Base-by-base conservation (phyloP, 1,139 yeast genomes). In the Zygoascus sp. region DNA sequence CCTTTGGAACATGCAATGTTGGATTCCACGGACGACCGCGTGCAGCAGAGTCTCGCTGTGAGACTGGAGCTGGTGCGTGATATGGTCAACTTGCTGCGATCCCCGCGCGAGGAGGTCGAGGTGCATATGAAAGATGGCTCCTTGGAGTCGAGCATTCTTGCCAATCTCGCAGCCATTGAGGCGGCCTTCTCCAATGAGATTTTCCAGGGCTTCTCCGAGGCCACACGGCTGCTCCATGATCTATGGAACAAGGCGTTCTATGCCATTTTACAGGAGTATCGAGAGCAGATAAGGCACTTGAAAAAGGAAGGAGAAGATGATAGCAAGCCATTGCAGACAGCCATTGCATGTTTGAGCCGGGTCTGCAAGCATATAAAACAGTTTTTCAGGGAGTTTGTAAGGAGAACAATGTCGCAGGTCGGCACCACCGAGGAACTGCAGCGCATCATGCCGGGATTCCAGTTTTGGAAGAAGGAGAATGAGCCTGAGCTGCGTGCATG, bases 201-300 rank as follows among this genome's bases (percentile, higher is more conserved):
- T 5, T 28, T 39, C 28, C 25, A 17, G 11, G 9, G 25, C 16
- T 39, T 13, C 20, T 13, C 32, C 17, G 34, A 30, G 3, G 42
- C 42, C 16, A 2, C 23, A 9, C 23, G 11, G 5, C 21, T 39
- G 15, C 16, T 39, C 17, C 19, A 39, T 17, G 42, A 25, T 2
- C 4, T 27, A 2, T 39, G 42, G 42, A 16, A 20, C 22, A 34
- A 16, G 5, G 42, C 17, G 3, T 30, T 19, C n/a, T 30, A 39
- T 19, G 30, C 23, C 23, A 25, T 39, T 8, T 13, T 39, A 19
- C 42, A 39, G 35, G 42, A 28, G 10, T 39, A 28, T 17, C 32
- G 42, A 20, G 23, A 27, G 4, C 23, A 20, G 16, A 30, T 35
- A 25, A 35, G 20, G 25, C 25, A 8, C 2, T 5, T 20, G 9